Conservation (phyloP, 2,329 filamentous ascomycete species). For the Cercospora brassicicola region DNA sequence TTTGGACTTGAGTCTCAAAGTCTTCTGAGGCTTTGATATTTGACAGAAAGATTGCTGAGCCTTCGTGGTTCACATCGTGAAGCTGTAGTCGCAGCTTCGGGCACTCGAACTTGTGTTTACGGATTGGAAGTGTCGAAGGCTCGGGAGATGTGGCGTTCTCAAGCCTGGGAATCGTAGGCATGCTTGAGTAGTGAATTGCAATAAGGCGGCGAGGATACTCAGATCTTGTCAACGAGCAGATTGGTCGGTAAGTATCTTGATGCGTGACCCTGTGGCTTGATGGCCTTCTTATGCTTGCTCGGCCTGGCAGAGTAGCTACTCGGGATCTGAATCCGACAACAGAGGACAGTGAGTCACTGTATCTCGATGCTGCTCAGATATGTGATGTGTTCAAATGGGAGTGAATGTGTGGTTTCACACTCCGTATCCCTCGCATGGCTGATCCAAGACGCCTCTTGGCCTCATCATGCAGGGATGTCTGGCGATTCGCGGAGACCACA, state of each 20-base stretch:
- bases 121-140: slow-evolving; percentile 25
- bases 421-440: slow-evolving; percentile 1
- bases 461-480: neutral
- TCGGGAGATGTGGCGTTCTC: slow-evolving; percentile 22
- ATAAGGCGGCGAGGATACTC: neutral
- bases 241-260: neutral
- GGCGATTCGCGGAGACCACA: neutral
- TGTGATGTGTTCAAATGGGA: neutral
- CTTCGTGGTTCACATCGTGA: slow-evolving; percentile 55
- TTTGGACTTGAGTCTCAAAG: slow-evolving; percentile 62
- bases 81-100: slow-evolving; percentile 51
- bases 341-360: neutral
- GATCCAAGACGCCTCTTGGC: neutral
- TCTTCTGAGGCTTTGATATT: slow-evolving; percentile 63
- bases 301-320: neutral
- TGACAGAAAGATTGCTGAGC: slow-evolving; percentile 65
- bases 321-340: neutral
- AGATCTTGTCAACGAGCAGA: neutral
- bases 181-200: neutral
- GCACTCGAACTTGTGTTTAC: slow-evolving; percentile 40
- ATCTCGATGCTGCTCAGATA: neutral
- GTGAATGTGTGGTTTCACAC: neutral
- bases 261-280: neutral
- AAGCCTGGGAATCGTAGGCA: slow-evolving; percentile 21
- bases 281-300: neutral